Conservation (phyloP, 352 stramenopile species). For the Phytophthora quininea region DNA sequence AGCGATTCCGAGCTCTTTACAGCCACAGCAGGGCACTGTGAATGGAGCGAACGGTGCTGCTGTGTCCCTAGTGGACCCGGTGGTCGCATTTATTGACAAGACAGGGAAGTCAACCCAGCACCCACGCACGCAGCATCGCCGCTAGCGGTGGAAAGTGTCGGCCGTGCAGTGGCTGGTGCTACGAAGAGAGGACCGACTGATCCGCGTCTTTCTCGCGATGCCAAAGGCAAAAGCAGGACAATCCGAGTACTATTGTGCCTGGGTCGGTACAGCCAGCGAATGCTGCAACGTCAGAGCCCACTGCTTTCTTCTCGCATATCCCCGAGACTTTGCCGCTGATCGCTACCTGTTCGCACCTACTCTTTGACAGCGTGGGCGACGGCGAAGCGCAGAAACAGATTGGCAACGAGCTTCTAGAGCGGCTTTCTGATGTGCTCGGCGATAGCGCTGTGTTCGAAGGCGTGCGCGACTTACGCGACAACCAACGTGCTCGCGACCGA, state of each 20-base stretch:
- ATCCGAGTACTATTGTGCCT: neutral
- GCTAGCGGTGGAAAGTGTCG: conserved; percentile 41
- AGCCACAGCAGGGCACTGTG: conserved; percentile 22
- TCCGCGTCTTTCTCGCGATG: conserved; percentile 20
- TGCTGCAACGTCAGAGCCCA: conserved; percentile 15
- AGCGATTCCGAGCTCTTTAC: conserved; percentile 24
- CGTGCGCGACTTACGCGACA: conserved; percentile 61
- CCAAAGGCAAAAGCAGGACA: conserved; percentile 38
- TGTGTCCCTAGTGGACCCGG: conserved; percentile 43
- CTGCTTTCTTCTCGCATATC: conserved; percentile 57
- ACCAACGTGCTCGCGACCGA: conserved; percentile 66
- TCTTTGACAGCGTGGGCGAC: conserved; percentile 63
- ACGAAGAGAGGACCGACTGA: conserved; percentile 24
- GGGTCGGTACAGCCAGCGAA: conserved; percentile 3
- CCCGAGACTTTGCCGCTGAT: conserved; percentile 64
- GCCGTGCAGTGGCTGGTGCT: conserved; percentile 9
- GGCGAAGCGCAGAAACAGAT: conserved; percentile 42
- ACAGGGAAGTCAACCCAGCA: conserved; percentile 37
- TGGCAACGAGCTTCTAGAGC: conserved; percentile 60
- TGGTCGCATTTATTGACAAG: conserved; percentile 74
- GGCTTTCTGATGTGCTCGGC: conserved; percentile 61
- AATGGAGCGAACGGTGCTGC: neutral
- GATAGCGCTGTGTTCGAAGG: conserved; percentile 74
- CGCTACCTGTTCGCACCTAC: conserved; percentile 57
- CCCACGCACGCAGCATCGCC: conserved; percentile 24